Percentiles rank a stretch among this genome's conserved stretches.
Conservation (phyloP, 345 rosid species). For the Populus deltoides region DNA sequence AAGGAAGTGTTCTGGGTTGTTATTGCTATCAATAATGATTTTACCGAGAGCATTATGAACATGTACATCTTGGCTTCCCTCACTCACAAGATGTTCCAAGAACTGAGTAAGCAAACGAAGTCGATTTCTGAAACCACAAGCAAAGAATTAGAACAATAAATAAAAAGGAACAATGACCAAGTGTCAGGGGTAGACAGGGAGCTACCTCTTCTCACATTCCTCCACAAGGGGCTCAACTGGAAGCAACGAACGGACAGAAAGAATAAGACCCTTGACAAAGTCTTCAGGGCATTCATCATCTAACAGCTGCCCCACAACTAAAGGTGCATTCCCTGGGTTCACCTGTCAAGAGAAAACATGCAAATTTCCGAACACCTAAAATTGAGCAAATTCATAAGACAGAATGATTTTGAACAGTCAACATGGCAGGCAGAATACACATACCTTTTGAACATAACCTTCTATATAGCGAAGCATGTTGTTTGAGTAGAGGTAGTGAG, state of each 20-base stretch:
- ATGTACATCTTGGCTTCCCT: conserved; percentile 99
- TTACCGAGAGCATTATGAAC: conserved; percentile 99
- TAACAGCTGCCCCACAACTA: conserved; percentile 85
- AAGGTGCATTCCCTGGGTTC: conserved; percentile 97
- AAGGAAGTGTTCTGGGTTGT: conserved; percentile 97
- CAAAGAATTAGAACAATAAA: conserved; percentile 22
- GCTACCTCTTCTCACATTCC: conserved; percentile 84
- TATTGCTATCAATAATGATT: conserved; percentile 96
- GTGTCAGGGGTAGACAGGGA: too few species aligned
- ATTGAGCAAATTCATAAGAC: not conserved
- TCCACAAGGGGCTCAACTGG: conserved; percentile 88
- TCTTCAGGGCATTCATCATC: conserved; percentile 99
- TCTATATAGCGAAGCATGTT: conserved; percentile 97
- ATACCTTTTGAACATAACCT: conserved; percentile 99
- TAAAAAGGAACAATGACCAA: not conserved
- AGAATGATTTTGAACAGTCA: not conserved
- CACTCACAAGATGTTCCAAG: conserved; percentile 98
- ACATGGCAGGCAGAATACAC: not conserved
- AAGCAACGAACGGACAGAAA: conserved; percentile 77
- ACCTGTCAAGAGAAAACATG: conserved; percentile 46
- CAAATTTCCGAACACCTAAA: not conserved
- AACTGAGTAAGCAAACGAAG: conserved; percentile 99
- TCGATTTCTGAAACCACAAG: conserved; percentile 64
- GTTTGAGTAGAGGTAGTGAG: conserved; percentile 89
- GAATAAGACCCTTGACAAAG: conserved; percentile 95